These are phyloP conservation scores for Westerdykella sp. DNA, from an alignment of 2,329 filamentous ascomycete species.

Conservation along the genomic window DNA sequence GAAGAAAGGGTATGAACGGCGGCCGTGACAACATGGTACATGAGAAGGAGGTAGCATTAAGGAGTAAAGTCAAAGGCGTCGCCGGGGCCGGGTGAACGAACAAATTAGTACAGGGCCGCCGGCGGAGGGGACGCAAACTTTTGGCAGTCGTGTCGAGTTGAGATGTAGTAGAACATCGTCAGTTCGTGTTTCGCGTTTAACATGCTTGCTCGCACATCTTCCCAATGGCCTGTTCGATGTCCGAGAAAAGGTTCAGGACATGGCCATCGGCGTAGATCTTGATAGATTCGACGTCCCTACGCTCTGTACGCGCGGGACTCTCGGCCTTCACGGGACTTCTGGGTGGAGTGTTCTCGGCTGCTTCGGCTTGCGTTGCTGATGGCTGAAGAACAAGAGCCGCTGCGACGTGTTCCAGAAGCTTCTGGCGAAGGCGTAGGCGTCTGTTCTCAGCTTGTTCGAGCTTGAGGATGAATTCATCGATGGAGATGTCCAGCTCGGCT, in stretches of 20 bases:
- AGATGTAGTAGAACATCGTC: neutral
- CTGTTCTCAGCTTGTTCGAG: slow-evolving; percentile 76
- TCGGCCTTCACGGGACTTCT: slow-evolving; percentile 35
- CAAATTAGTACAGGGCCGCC: no score
- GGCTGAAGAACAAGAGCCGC: slow-evolving; percentile 49
- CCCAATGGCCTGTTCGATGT: slow-evolving; percentile 39
- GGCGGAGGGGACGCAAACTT: no score
- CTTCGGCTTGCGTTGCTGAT: slow-evolving; percentile 16
- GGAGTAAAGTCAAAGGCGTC: neutral
- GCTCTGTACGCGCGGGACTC: slow-evolving; percentile 27
- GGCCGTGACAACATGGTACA: slow-evolving; percentile 26
- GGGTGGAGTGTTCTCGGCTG: slow-evolving; percentile 34
- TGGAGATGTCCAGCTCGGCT: slow-evolving; percentile 67
- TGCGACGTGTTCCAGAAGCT: slow-evolving; percentile 74
- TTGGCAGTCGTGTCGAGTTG: neutral
- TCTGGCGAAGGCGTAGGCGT: slow-evolving; percentile 67
- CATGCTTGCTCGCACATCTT: slow-evolving; percentile 40
- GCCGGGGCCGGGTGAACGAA: no score
- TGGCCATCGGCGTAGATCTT: slow-evolving; percentile 41
- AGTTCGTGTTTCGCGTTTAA: slow-evolving; percentile 16
- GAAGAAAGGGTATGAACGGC: slow-evolving; percentile 11
- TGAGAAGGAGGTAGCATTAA: slow-evolving; percentile 6
- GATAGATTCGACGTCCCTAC: slow-evolving; percentile 39
- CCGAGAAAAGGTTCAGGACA: slow-evolving; percentile 37
- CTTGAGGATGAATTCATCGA: slow-evolving; percentile 75